Evolutionary conservation across 176 grass and related monocot species (phyloP).

Genomic region (Pharus latifolius): DNA sequence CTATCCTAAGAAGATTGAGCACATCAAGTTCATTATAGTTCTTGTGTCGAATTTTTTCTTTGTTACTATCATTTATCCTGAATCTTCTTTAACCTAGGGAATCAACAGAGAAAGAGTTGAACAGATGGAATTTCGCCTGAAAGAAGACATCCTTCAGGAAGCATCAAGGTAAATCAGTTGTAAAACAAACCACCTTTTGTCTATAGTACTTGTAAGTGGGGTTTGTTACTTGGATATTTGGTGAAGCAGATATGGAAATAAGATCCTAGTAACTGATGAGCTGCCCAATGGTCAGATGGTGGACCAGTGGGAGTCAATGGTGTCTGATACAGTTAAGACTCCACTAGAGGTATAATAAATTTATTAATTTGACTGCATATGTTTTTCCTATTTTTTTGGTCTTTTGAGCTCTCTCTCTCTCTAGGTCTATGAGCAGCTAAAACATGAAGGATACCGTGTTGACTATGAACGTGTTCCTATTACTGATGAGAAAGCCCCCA

Average conservation of each 20-base stretch:
- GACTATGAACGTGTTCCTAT: slow-evolving; percentile 95
- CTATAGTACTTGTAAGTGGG: slow-evolving; percentile 1
- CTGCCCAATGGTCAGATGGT: slow-evolving; percentile 98
- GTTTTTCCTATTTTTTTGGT: slow-evolving; percentile 1
- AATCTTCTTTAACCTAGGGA: slow-evolving; percentile 54
- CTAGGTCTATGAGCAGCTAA: slow-evolving; percentile 89
- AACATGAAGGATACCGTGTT: slow-evolving; percentile 87
- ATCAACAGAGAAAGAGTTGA: slow-evolving; percentile 96
- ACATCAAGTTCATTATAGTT: not conserved
- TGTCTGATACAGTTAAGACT: slow-evolving; percentile 74
- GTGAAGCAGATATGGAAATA: slow-evolving; percentile 72
- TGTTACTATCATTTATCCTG: slow-evolving; percentile 2
- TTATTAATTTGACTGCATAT: not conserved
- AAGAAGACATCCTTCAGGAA: slow-evolving; percentile 95
- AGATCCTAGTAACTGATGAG: slow-evolving; percentile 96
- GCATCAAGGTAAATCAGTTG: slow-evolving; percentile 52
- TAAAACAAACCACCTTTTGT: slow-evolving; percentile 9
- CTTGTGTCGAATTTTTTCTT: not conserved
- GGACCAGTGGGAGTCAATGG: slow-evolving; percentile 82
- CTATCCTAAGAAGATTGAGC: not conserved
- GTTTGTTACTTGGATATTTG: slow-evolving; percentile 26
- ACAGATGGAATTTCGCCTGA: slow-evolving; percentile 98
- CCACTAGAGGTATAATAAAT: slow-evolving; percentile 67
- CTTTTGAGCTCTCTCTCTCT: slow-evolving; percentile 27
- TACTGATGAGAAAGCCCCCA: slow-evolving; percentile 94